phyloP scores from a whole-genome alignment of 768 basidiomycete species.

The Tylopilus cervinicoccineus region DNA sequence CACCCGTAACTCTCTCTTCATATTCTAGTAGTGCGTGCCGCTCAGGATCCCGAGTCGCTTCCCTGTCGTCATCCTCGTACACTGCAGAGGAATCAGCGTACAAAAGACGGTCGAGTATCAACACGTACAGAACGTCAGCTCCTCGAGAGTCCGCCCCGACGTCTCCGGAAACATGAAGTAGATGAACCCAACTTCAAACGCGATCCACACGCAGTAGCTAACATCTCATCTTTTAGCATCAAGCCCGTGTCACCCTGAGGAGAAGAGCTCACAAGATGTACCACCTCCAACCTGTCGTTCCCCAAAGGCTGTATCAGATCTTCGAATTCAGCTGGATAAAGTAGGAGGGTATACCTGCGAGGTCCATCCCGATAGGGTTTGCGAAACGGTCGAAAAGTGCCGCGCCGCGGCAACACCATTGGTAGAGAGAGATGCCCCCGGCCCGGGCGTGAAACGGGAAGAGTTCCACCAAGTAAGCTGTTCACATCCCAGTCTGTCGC shows the following conservation, averaged over 20 bases:
- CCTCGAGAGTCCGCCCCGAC: background rate
- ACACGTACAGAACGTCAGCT: constrained; percentile 8
- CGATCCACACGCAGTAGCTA: background rate
- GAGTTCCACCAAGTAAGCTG: constrained; percentile 60
- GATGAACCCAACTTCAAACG: background rate
- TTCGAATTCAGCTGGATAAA: no score
- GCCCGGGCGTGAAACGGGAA: constrained; percentile 63
- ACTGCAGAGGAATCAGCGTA: no score
- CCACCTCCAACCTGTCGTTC: background rate
- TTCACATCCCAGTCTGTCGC: background rate
- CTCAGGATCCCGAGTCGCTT: no score
- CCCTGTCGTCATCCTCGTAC: constrained; percentile 1
- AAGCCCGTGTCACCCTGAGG: background rate
- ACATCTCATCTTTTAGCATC: background rate
- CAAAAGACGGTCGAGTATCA: no score
- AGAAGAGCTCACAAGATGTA: background rate
- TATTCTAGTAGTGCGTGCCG: no score
- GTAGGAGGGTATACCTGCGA: constrained; percentile 3
- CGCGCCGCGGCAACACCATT: constrained; percentile 47
- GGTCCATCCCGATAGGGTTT: constrained; percentile 18
- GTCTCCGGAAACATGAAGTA: background rate
- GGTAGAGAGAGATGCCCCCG: constrained; percentile 60
- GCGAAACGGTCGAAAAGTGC: constrained; percentile 10
- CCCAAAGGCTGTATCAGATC: background rate
- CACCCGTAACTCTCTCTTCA: no score